These are phyloP conservation scores for Pythium oligandrum DNA, from an alignment of 352 stramenopile species.

Conservation along the genomic window DNA sequence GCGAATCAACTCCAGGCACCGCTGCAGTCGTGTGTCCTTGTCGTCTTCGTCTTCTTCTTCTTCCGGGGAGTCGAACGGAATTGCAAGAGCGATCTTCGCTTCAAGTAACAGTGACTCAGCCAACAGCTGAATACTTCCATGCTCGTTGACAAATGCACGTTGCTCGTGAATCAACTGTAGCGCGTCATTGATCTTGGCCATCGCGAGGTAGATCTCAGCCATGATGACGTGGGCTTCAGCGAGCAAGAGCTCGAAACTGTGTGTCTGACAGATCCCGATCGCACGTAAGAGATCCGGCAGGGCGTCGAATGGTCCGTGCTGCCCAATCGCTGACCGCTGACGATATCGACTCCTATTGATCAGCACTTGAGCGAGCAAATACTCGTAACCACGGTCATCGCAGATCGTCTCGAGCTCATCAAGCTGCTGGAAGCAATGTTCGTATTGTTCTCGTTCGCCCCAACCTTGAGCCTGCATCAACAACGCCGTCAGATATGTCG, in stretches of 20 bases:
- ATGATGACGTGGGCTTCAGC: slow-evolving; percentile 56
- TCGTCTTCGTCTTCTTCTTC: slow-evolving; percentile 2
- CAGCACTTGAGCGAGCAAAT: slow-evolving; percentile 46
- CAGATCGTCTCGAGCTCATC: slow-evolving; percentile 38
- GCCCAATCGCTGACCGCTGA: slow-evolving; percentile 18
- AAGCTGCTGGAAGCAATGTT: slow-evolving; percentile 33
- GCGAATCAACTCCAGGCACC: slow-evolving; percentile 8
- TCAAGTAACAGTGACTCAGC: slow-evolving; percentile 53
- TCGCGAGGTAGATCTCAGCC: slow-evolving; percentile 53
- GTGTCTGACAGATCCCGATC: slow-evolving; percentile 38
- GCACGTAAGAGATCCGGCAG: slow-evolving; percentile 35
- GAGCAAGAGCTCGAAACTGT: slow-evolving; percentile 58
- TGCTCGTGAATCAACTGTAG: slow-evolving; percentile 45
- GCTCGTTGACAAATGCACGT: slow-evolving; percentile 65
- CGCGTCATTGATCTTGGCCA: slow-evolving; percentile 46
- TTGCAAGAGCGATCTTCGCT: slow-evolving; percentile 44
- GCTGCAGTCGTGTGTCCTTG: background rate
- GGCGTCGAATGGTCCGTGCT: slow-evolving; percentile 46
- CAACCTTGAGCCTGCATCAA: slow-evolving; percentile 28
- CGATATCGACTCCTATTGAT: slow-evolving; percentile 37
- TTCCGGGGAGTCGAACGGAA: background rate
- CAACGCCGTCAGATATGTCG: slow-evolving; percentile 38
- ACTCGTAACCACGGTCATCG: slow-evolving; percentile 30
- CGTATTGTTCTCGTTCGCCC: slow-evolving; percentile 27
- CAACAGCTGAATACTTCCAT: slow-evolving; percentile 48